Percentiles rank a stretch among this genome's conserved stretches.
phyloP scores from a whole-genome alignment of 208 protist genomes.

The Crithidia thermophila region DNA sequence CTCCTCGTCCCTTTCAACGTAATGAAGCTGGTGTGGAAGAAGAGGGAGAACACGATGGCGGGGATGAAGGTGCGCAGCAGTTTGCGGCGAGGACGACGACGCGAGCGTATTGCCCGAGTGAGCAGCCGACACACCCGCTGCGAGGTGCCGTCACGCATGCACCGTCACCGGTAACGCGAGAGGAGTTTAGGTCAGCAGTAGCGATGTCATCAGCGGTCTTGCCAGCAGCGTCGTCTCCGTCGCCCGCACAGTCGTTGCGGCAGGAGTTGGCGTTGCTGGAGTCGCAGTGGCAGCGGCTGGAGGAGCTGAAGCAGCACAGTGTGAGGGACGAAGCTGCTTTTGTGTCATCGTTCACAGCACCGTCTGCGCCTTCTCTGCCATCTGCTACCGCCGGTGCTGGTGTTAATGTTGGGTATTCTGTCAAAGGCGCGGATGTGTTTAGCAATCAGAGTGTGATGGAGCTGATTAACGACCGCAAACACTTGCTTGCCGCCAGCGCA shows the following conservation, averaged over 20 bases:
- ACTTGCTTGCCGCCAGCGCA: constrained; percentile 4
- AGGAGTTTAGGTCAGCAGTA: too few relatives aligned
- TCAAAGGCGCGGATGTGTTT: too few relatives aligned
- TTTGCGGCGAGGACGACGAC: too few relatives aligned
- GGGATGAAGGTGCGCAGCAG: too few relatives aligned
- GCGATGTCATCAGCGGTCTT: not conserved
- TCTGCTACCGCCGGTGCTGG: not conserved
- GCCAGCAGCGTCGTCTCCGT: not conserved
- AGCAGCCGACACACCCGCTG: too few relatives aligned
- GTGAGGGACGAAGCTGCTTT: not conserved
- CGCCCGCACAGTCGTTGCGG: constrained; percentile 21
- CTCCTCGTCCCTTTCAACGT: not conserved
- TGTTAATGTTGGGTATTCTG: too few relatives aligned
- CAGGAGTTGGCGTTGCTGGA: constrained; percentile 67
- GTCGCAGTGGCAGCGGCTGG: constrained; percentile 74
- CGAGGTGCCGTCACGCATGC: too few relatives aligned
- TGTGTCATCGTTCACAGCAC: not conserved
- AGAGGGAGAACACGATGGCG: too few relatives aligned
- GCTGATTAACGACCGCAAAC: constrained; percentile 33
- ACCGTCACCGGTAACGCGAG: too few relatives aligned
- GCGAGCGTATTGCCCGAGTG: too few relatives aligned
- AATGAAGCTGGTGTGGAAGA: too few relatives aligned
- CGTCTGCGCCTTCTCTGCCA: not conserved
- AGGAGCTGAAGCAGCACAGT: constrained; percentile 47
- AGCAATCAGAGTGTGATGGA: constrained; percentile 21